These are phyloP conservation scores for Amesomyces nigricolor DNA, from an alignment of 2,329 filamentous ascomycete genomes.

Conservation along the genomic window DNA sequence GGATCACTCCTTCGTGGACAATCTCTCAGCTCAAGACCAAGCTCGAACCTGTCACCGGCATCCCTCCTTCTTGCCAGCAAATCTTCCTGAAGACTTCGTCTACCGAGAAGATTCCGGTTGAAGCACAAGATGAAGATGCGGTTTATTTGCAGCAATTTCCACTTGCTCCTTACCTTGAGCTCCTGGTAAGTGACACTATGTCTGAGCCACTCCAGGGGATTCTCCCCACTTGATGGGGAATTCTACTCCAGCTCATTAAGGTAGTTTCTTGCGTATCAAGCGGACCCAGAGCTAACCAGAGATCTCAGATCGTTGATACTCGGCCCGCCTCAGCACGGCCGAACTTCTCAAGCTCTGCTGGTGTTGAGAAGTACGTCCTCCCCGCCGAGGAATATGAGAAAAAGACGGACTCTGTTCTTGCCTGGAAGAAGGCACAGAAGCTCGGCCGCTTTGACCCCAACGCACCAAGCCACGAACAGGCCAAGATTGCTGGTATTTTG, in stretches of 20 bases:
- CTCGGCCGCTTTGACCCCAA: slow-evolving; percentile 93
- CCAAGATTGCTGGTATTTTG: slow-evolving; percentile 62
- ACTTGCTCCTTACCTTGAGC: slow-evolving; percentile 68
- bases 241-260: too few relatives aligned
- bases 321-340: slow-evolving; percentile 68
- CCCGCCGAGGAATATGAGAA: slow-evolving; percentile 80
- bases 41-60: slow-evolving; percentile 87
- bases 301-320: slow-evolving; percentile 65
- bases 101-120: slow-evolving; percentile 58
- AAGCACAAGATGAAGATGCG: slow-evolving; percentile 67
- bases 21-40: slow-evolving; percentile 78
- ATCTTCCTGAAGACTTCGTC: slow-evolving; percentile 63
- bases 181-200: slow-evolving; percentile 58
- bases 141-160: slow-evolving; percentile 59
- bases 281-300: not conserved
- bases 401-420: slow-evolving; percentile 80
- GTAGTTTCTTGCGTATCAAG: not conserved
- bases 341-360: slow-evolving; percentile 75
- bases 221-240: too few relatives aligned
- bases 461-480: slow-evolving; percentile 66
- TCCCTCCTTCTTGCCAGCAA: slow-evolving; percentile 73
- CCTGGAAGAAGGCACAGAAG: slow-evolving; percentile 93
- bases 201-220: not conserved
- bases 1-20: slow-evolving; percentile 88
- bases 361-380: slow-evolving; percentile 85